Evolutionary conservation across 345 rosid species (phyloP).

Genomic region (Conringia planisiliqua): DNA sequence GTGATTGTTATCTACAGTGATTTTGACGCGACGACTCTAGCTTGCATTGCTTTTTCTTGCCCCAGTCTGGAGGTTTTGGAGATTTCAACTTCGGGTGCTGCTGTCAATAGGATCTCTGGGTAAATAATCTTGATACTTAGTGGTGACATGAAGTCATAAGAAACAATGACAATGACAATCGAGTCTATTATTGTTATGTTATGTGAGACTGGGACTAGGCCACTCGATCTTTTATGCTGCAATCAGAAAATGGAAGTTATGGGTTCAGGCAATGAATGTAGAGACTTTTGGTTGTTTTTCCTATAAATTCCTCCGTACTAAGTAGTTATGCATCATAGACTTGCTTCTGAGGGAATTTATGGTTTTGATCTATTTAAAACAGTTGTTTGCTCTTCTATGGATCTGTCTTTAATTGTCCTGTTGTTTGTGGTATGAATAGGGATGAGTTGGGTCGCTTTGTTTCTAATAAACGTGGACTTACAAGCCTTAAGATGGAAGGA

Average conservation of each 20-base stretch:
- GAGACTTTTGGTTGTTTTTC: constrained; percentile 1
- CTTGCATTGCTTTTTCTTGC: constrained; percentile 95
- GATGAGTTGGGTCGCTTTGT: constrained; percentile 95
- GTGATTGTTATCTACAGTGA: constrained; percentile 71
- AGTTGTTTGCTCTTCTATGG: constrained; percentile 4
- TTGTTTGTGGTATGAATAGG: constrained; percentile 39
- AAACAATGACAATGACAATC: neutral
- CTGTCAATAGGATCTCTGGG: constrained; percentile 89
- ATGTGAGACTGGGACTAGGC: neutral
- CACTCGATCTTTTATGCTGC: neutral
- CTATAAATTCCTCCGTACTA: neutral
- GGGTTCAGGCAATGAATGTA: too few species aligned
- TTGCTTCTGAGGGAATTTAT: neutral
- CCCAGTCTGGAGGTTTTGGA: constrained; percentile 85
- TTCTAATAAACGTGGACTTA: constrained; percentile 79
- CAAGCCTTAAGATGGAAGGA: constrained; percentile 89
- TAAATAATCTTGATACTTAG: constrained; percentile 24
- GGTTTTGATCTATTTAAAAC: neutral
- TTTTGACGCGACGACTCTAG: constrained; percentile 81
- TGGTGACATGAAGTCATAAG: neutral
- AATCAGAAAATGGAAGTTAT: neutral
- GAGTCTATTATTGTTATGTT: neutral
- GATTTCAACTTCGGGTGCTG: constrained; percentile 49
- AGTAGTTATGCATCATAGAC: neutral
- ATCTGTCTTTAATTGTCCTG: constrained; percentile 9